These are phyloP conservation scores for Pyrus pyrifolia DNA, from an alignment of 306 rosid species.

Conservation along the genomic window DNA sequence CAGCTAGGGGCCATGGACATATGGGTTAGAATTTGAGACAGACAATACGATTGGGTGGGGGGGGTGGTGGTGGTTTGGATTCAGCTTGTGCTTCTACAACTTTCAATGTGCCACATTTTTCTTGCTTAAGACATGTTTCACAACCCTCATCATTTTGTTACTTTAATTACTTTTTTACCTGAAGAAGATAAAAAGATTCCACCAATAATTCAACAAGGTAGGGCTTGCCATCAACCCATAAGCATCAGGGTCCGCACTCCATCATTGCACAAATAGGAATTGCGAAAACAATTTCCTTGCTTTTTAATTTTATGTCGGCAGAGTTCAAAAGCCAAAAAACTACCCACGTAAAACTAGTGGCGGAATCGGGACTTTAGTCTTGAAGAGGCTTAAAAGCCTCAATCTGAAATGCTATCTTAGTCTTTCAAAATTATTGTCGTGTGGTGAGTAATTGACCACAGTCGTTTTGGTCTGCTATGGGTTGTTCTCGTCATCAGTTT, in stretches of 20 bases:
- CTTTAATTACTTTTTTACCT: conserved; percentile 26
- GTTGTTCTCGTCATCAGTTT: too few species aligned
- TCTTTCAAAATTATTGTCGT: too few species aligned
- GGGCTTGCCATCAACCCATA: conserved; percentile 31
- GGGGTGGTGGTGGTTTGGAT: not conserved
- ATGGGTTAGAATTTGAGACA: conserved; percentile 7
- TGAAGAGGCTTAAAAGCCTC: too few species aligned
- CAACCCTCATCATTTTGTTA: conserved; percentile 46
- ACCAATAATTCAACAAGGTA: conserved; percentile 43
- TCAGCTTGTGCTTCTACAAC: conserved; percentile 1
- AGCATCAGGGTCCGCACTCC: conserved; percentile 25
- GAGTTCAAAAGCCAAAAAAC: conserved; percentile 14
- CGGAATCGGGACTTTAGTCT: too few species aligned
- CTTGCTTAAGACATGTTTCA: conserved; percentile 34
- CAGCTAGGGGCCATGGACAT: not conserved
- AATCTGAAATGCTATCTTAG: too few species aligned
- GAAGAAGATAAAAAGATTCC: conserved; percentile 46
- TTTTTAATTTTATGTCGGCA: conserved; percentile 12
- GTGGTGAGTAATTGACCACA: too few species aligned
- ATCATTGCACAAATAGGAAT: conserved; percentile 49
- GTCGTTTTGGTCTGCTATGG: too few species aligned
- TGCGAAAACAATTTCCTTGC: not conserved
- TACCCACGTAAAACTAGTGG: conserved; percentile 15
- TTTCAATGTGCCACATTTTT: conserved; percentile 12
- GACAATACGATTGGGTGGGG: not conserved